Conservation (phyloP, 495 filamentous ascomycete genomes). For the Hypoxylon fragiforme region DNA sequence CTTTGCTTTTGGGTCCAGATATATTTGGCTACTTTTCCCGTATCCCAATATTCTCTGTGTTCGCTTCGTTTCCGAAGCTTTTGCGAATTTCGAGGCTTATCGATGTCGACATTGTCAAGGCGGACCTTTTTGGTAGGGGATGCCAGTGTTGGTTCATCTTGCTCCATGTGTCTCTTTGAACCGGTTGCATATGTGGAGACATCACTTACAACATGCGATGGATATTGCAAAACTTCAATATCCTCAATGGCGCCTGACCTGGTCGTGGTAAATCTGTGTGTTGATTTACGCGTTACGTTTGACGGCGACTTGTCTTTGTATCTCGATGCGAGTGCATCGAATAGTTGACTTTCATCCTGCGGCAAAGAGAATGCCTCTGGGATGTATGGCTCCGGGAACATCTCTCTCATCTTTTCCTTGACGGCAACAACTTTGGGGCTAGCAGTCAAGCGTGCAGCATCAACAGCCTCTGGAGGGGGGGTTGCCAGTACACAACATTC, state of each 20-base stretch:
- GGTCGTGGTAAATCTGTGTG: neutral
- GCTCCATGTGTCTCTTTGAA: conserved; percentile 25
- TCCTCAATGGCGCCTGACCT: conserved; percentile 23
- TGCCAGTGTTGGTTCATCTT: conserved; percentile 5
- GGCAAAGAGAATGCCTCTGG: conserved; percentile 47
- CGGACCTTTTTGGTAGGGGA: conserved; percentile 20
- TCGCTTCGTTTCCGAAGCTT: conserved; percentile 28
- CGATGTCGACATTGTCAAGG: conserved; percentile 1
- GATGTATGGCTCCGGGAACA: conserved; percentile 47
- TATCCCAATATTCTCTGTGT: conserved; percentile 33
- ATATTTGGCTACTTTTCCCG: conserved; percentile 33
- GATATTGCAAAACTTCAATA: conserved; percentile 36
- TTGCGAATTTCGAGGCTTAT: conserved; percentile 5
- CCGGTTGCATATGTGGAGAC: conserved; percentile 4
- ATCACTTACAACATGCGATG: conserved; percentile 20
- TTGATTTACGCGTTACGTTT: conserved; percentile 4
- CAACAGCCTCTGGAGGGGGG: neutral
- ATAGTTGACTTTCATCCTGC: conserved; percentile 41
- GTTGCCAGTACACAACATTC: conserved; percentile 34
- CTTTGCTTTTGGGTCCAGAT: conserved; percentile 36
- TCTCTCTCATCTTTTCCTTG: conserved; percentile 48
- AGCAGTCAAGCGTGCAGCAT: conserved; percentile 7
- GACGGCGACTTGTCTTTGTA: conserved; percentile 15
- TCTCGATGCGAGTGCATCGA: conserved; percentile 29
- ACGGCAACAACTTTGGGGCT: conserved; percentile 36